Percentiles rank a stretch among this genome's conserved stretches.
Evolutionary conservation across 108 stramenopile species (phyloP).

Genomic region (Skeletonema grethae): DNA sequence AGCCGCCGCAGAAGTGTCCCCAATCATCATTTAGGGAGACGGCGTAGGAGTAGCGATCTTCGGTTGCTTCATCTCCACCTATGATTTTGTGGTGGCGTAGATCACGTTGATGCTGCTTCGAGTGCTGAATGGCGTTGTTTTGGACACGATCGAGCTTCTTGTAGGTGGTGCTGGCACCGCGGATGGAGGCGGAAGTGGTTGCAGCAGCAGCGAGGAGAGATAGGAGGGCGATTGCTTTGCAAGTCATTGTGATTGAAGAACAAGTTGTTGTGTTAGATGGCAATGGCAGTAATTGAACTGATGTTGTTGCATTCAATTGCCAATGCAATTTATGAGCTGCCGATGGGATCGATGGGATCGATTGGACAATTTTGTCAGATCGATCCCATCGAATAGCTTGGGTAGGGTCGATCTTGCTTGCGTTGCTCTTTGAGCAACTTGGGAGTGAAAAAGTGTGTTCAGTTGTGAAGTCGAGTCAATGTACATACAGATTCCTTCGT

Average conservation of each 20-base stretch:
- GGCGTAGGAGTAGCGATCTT: constrained; percentile 24
- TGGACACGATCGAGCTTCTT: background rate
- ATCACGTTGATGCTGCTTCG: background rate
- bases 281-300: background rate
- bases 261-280: too few relatives aligned
- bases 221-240: background rate
- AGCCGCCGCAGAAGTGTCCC: constrained; percentile 36
- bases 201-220: constrained; percentile 1
- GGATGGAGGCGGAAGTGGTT: background rate
- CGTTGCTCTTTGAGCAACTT: too few relatives aligned
- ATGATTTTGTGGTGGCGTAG: constrained; percentile 28
- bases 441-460: too few relatives aligned
- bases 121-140: background rate
- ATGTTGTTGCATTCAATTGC: background rate
- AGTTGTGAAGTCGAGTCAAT: too few relatives aligned
- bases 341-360: constrained; percentile 1
- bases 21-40: constrained; percentile 22
- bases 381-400: too few relatives aligned
- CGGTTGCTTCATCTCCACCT: constrained; percentile 22
- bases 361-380: background rate
- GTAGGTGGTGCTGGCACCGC: background rate
- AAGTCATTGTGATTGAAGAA: background rate
- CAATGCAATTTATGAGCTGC: background rate
- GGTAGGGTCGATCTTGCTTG: too few relatives aligned
- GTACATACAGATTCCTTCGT: too few relatives aligned